Evolutionary conservation across 2,329 filamentous ascomycete species (phyloP).

Genomic region (Cadophora sp.): DNA sequence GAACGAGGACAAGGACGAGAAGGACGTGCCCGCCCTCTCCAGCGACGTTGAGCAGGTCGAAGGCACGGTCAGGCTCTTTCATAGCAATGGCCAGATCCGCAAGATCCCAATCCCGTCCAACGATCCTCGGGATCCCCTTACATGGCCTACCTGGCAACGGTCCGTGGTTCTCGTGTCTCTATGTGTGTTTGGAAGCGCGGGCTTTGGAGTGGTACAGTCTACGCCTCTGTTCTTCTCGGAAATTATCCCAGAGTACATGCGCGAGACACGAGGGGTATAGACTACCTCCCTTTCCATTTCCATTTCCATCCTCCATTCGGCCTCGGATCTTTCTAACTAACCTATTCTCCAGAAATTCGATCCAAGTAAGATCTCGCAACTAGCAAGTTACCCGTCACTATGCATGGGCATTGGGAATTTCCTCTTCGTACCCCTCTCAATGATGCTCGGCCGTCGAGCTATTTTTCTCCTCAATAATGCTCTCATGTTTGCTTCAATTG

Average conservation of each 20-base stretch:
- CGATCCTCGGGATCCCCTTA: not conserved
- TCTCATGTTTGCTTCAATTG: conserved; percentile 2
- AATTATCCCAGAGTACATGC: not conserved
- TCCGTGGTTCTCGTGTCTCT: not conserved
- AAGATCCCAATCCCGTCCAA: not conserved
- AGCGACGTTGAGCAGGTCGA: not conserved
- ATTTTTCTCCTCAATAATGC: not conserved
- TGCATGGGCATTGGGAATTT: not conserved
- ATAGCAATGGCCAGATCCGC: conserved; percentile 1
- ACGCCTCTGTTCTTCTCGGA: not conserved
- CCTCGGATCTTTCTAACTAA: not conserved
- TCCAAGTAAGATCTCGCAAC: not conserved
- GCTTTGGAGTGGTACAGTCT: not conserved
- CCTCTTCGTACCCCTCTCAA: not conserved
- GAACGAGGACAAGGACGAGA: not conserved
- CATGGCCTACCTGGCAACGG: not conserved
- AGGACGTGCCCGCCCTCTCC: not conserved
- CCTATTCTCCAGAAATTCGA: not conserved
- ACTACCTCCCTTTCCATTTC: not conserved
- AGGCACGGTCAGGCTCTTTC: not conserved
- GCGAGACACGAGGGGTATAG: not conserved
- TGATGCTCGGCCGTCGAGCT: conserved; percentile 1
- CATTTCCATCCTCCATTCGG: not conserved
- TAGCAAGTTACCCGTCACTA: not conserved
- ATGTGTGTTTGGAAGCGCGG: not conserved